phyloP scores from a whole-genome alignment of 1,284 basidiomycete genomes.

The Xerocomus cyaneibrunnescens region DNA sequence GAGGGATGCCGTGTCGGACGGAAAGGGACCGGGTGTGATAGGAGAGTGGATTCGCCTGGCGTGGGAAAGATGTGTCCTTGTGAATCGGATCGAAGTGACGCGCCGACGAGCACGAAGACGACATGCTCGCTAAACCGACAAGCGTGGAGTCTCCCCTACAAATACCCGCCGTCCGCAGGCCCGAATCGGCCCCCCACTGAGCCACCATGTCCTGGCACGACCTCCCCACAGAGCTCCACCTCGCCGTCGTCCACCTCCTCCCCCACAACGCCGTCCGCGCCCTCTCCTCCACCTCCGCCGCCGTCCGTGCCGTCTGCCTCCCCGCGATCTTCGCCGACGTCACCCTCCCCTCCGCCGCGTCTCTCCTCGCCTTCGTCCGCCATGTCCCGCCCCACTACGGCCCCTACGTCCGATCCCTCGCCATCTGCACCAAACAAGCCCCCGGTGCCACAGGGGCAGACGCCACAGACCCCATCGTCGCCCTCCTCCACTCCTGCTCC shows the following conservation, averaged over 20 bases:
- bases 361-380: constrained; percentile 51
- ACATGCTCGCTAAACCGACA: constrained; percentile 10
- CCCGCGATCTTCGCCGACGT: constrained; percentile 61
- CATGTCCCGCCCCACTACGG: constrained; percentile 57
- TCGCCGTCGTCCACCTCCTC: constrained; percentile 54
- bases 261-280: constrained; percentile 38
- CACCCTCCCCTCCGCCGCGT: constrained; percentile 44
- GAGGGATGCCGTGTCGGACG: constrained; percentile 28
- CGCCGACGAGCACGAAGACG: constrained; percentile 4
- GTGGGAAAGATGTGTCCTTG: constrained; percentile 21
- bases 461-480: constrained; percentile 47
- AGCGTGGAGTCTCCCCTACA: constrained; percentile 18
- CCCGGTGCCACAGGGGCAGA: constrained; percentile 37
- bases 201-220: constrained; percentile 51
- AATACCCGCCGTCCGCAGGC: constrained; percentile 13
- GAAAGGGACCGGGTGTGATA: constrained; percentile 23
- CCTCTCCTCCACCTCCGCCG: constrained; percentile 43
- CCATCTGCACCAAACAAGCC: constrained; percentile 47
- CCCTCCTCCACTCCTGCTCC: constrained; percentile 50
- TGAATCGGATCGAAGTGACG: constrained; percentile 21
- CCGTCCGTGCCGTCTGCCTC: constrained; percentile 54
- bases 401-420: constrained; percentile 53
- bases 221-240: constrained; percentile 66
- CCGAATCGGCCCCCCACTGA: too few relatives aligned
- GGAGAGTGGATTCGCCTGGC: constrained; percentile 20